Conservation (phyloP, 331 rosid genomes). For the Quercus lobata region DNA sequence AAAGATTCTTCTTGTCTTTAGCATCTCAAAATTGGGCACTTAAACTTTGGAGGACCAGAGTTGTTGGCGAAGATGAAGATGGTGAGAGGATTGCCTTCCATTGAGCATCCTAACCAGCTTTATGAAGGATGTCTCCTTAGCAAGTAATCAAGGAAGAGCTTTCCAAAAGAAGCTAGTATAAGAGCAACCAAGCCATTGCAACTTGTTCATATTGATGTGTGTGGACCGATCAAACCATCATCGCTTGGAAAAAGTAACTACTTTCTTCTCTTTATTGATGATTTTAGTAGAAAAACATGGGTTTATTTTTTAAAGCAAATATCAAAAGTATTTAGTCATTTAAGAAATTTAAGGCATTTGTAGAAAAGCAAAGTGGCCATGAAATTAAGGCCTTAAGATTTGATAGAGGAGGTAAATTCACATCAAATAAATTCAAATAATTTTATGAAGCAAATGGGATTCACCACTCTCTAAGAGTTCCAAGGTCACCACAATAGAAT, state of each 20-base stretch:
- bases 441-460: neutral
- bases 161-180: neutral
- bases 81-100: neutral
- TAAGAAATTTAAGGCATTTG: no score
- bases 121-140: neutral
- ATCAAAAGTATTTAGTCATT: no score
- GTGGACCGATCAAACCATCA: neutral
- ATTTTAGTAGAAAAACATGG: neutral
- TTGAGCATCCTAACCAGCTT: neutral
- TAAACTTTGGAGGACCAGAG: no score
- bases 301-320: no score
- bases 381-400: no score
- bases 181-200: neutral
- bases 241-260: neutral
- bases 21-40: no score
- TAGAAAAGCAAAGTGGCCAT: no score
- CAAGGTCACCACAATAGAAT: neutral
- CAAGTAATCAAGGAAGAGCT: neutral
- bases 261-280: neutral
- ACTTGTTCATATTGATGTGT: neutral
- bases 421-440: no score
- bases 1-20: no score
- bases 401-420: no score
- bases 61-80: neutral
- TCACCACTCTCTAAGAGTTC: neutral